Base-by-base conservation (phyloP, 306 rosid species). In the Prunus davidiana region DNA sequence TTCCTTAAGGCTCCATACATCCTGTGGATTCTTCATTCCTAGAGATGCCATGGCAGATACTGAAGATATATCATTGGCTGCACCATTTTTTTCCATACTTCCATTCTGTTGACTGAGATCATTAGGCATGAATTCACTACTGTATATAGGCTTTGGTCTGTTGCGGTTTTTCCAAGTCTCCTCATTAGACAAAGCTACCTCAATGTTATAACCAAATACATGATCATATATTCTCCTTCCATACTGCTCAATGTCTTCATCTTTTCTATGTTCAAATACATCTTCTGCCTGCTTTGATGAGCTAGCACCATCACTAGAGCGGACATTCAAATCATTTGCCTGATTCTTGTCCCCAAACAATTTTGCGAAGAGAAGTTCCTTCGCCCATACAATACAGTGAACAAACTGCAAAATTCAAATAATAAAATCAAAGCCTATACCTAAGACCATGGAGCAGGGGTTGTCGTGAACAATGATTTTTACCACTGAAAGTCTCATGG, bases 371-470 rank as follows among this genome's bases (percentile, higher is more conserved):
- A 96, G 96, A 49, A 96, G 88, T 63, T 96, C 99, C 81, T 96
- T 96, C 5, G 99, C 98, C 99, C 99, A 96, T 30, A 96, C 99
- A 75, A 96, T 87, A 84, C 98, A 96, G 88, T 96, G 99, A 79
- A 96, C 96, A 81, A 96, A 96, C 99, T 96, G 89, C 80, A 78
- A 80, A 67, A 68, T 49, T 65, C 50, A 78, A 19, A 72, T 45
- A 34, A 46, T 68, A 20, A 55, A 18, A 22, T 82, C 71, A 74
- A 18, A 67, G 57, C 14, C 64, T 32, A 55, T 64, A 52, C 20
- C 19, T 38, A 38, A 38, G 43, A 38, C 43, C 25, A 43, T 6
- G 43, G 54, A 6, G 45, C 25, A 43, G 20, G 68, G 68, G 27
- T 58, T 18, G 10, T 41, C 25, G 24, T 25, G 25, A 43, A 32